Base-by-base conservation (phyloP, 2,329 filamentous ascomycete genomes). In the Talaromyces piceae region DNA sequence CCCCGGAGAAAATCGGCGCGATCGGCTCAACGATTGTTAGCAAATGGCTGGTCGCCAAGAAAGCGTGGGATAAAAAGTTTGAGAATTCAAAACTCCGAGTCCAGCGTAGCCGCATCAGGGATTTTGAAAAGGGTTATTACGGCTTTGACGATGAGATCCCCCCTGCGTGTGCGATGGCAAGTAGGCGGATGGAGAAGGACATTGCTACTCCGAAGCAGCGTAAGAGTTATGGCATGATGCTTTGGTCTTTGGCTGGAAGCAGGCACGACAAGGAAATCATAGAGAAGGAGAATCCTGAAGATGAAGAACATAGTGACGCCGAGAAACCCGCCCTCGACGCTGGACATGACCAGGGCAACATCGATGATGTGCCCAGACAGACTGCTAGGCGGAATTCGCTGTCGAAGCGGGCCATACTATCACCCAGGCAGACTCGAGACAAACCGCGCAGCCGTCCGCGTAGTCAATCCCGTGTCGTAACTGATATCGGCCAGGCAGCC, bases 221-320 rank as follows among this genome's bases (percentile, higher is more conserved):
- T 58, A 84, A 80, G 75, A 90, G 87, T 57, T 81, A 86, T 69
- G 88, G 86, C 6, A 74, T 96, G 66, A 81, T 84, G 2, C 72
- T 96, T 57, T 97, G 91, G 91, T 87, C 83, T 46, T 75, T 85
- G 1, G 94, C 90, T 87, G 90, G 88, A 12, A 91, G 86, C 43
- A 94, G 87, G 64, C 89, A 96, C 63, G 93, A 97, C 63, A 80
- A 91, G 66, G 77, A 77, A 55, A 87, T 86, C 0, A 77, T 94
- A 12, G 61, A 64, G 41, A 63, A 60, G 43, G 66, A 69, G 30
- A 45, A 56, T 2, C 56, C 58, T 18, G 56, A 56, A 1, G 53
- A 54, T 8, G 56, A 61, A 41, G 52, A 51, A 2, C 61, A 60
- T n/a, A n/a, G n/a, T 7, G 59, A 51, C 7, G 56, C 61, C 8